Base-by-base conservation (phyloP, 306 rosid genomes). In the Gillenia trifoliata region DNA sequence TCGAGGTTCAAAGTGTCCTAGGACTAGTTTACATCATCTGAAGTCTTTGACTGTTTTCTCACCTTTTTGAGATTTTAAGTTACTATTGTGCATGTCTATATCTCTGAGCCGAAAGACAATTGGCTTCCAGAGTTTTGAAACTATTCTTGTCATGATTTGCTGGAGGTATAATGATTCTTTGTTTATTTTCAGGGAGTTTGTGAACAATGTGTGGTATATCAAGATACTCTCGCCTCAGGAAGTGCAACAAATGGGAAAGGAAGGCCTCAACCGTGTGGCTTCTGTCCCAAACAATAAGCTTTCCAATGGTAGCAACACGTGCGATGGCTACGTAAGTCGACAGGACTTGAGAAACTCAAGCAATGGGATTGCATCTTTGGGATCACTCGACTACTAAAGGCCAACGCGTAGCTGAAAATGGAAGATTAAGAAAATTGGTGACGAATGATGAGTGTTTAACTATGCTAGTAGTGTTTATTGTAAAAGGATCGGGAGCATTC, bases 171-270 rank as follows among this genome's bases (percentile, higher is more conserved):
- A 43, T 79, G 22, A 65, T 62, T 6, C 36, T 33, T 69, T 16
- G 8, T 47, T 59, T 77, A 6, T 68, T 34, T 81, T 64, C 85
- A 89, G 94, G 88, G 94, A 87, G 79, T 89, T 89, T 83, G 91
- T 89, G 75, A 89, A 87, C 89, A 85, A 74, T 78, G 94, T 89
- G 66, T 85, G 86, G 87, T 67, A 82, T 80, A 89, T 89, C 77
- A 89, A 83, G 83, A 89, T 89, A 79, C 87, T 89, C 66, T 85
- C 91, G 69, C 91, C 91, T 4, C 67, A 43, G 22, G 91, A 89
- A 80, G 91, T 87, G 73, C 94, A 76, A 75, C 87, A 85, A 71
- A 83, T 89, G 91, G 94, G 91, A 77, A 89, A 76, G 64, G 87
- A 80, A 75, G 86, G 82, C 83, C 71, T 78, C 40, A 66, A 38